A percentile compares a stretch with the other conserved stretches of the same genome.
These are phyloP conservation scores for Fusarium sp. DNA, from an alignment of 2,329 filamentous ascomycete species.

Conservation along the genomic window DNA sequence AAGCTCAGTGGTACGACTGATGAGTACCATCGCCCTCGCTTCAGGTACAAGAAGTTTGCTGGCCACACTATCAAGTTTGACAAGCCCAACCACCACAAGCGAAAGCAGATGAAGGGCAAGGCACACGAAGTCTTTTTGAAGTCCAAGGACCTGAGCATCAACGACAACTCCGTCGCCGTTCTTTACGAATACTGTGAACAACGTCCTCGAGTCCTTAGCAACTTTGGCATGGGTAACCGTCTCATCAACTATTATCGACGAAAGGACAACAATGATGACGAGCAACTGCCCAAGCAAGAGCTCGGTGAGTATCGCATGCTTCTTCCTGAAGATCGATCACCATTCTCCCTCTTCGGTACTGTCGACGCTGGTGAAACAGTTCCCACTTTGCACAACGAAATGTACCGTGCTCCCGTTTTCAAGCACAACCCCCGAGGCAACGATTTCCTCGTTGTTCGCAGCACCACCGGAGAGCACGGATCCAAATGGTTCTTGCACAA, in stretches of 20 bases:
- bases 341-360: constrained; percentile 94
- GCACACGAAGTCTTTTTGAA: constrained; percentile 82
- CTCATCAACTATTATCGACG: constrained; percentile 98
- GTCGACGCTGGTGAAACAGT: constrained; percentile 92
- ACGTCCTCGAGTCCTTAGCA: constrained; percentile 89
- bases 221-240: constrained; percentile 96
- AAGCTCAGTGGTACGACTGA: constrained; percentile 80
- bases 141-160: constrained; percentile 85
- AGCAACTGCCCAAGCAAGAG: constrained; percentile 80
- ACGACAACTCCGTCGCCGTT: constrained; percentile 88
- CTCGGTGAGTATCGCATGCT: constrained; percentile 91
- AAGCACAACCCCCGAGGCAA: constrained; percentile 81
- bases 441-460: constrained; percentile 90
- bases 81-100: constrained; percentile 79
- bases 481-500: constrained; percentile 86
- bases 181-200: constrained; percentile 97
- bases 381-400: constrained; percentile 91
- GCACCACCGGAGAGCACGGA: constrained; percentile 81
- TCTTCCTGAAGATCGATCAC: constrained; percentile 93
- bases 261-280: constrained; percentile 78
- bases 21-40: constrained; percentile 85
- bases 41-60: constrained; percentile 77
- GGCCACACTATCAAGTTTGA: constrained; percentile 78
- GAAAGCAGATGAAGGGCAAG: constrained; percentile 85
- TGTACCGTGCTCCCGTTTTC: constrained; percentile 96